These are phyloP conservation scores for Chaetomium fimeti DNA, from an alignment of 495 filamentous ascomycete species.

Conservation along the genomic window DNA sequence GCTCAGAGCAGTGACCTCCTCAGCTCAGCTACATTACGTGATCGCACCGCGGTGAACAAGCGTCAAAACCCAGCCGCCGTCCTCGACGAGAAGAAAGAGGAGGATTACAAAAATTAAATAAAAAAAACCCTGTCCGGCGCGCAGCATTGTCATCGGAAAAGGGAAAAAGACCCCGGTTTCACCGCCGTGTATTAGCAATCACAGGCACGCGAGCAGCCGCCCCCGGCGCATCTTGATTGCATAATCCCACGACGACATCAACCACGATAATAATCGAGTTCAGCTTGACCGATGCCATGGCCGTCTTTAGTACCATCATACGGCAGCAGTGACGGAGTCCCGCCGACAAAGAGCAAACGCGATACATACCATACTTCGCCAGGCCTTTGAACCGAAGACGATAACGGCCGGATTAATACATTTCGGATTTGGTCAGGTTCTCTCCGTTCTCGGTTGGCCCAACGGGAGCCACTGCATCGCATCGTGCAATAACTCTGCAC, in stretches of 20 bases:
- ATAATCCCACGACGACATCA: neutral
- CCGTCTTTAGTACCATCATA: conserved; percentile 15
- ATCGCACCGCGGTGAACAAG: neutral
- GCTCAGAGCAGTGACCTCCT: neutral
- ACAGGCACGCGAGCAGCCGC: conserved; percentile 1
- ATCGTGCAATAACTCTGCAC: conserved; percentile 3
- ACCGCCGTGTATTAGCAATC: conserved; percentile 6
- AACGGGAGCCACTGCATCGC: neutral
- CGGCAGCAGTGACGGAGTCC: conserved; percentile 26
- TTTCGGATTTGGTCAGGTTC: neutral
- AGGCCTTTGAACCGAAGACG: conserved; percentile 4
- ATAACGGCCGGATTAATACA: neutral
- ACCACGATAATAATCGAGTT: neutral
- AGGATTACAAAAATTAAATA: neutral
- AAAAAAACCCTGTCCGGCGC: neutral
- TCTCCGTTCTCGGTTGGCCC: conserved; percentile 6
- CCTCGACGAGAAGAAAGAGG: neutral
- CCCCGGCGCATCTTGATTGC: neutral
- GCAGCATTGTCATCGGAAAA: neutral
- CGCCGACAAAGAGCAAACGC: conserved; percentile 14
- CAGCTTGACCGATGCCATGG: conserved; percentile 26
- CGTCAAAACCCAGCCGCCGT: conserved; percentile 2
- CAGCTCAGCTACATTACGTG: neutral
- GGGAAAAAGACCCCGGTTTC: neutral
- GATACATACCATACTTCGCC: neutral